Conservation (phyloP, 2,329 filamentous ascomycete genomes). For the Spiromastix sp. region DNA sequence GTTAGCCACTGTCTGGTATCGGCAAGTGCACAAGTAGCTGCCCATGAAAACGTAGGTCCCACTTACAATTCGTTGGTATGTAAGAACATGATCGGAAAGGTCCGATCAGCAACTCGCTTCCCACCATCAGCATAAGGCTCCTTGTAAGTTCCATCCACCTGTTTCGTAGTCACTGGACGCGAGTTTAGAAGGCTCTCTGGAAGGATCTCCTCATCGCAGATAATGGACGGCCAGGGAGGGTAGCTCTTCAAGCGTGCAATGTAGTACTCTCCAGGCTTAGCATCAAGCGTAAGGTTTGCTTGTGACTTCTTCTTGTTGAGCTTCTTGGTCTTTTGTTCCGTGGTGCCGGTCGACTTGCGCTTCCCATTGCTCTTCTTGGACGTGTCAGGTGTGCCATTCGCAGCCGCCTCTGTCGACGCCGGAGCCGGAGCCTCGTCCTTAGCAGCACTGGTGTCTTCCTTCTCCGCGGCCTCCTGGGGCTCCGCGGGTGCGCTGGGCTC, state of each 20-base stretch:
- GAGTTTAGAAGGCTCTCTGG: slow-evolving; percentile 64
- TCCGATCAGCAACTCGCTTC: slow-evolving; percentile 73
- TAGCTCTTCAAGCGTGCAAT: slow-evolving; percentile 91
- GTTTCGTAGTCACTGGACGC: slow-evolving; percentile 74
- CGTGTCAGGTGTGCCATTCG: slow-evolving; percentile 40
- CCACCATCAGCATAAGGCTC: slow-evolving; percentile 81
- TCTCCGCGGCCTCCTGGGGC: slow-evolving; percentile 7
- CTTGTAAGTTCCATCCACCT: slow-evolving; percentile 74
- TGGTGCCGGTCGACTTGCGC: slow-evolving; percentile 62
- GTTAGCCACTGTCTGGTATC: slow-evolving; percentile 9
- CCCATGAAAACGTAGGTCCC: neutral
- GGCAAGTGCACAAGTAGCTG: neutral
- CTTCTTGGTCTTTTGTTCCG: slow-evolving; percentile 66
- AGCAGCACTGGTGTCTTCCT: slow-evolving; percentile 14
- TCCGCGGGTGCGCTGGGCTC: slow-evolving; percentile 12
- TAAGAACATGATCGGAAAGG: slow-evolving; percentile 91
- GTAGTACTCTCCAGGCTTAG: slow-evolving; percentile 83
- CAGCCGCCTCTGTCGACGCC: slow-evolving; percentile 20
- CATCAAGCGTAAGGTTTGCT: slow-evolving; percentile 60
- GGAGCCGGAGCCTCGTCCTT: slow-evolving; percentile 16
- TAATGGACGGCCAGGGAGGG: slow-evolving; percentile 86
- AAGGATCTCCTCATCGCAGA: slow-evolving; percentile 91
- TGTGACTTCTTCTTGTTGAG: slow-evolving; percentile 77
- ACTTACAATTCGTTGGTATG: slow-evolving; percentile 95
- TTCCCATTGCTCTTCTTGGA: slow-evolving; percentile 42